Evolutionary conservation across 179 eudicot species (phyloP), one percentile per base, ranked within the genome.

Genomic region (Kewa caespitosa): DNA sequence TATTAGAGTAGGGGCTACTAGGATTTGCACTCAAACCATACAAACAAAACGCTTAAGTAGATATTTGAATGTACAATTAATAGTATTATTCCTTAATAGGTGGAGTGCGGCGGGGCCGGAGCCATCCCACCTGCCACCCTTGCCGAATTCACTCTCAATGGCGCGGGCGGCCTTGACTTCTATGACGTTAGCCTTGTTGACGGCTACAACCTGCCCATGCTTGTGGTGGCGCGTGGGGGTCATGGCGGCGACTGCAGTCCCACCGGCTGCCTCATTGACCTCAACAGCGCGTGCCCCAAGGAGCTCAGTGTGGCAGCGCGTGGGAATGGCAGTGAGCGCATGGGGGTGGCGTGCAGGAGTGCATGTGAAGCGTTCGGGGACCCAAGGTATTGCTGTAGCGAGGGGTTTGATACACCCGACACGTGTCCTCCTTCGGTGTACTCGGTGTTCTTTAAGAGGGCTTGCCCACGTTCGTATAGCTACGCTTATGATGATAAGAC

Each of bases 401-500:
- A 81, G 61, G 90, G 75, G 46, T 91, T 76, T 41, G 70, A 79
- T 39, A 94, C 97, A 55, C 98, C 98, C 10, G 95, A 90, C 41
- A 89, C 93, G 61, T 94, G 98, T 82, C 81, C 66, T 0, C 97
- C 98, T 4, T 89, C 97, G 25, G 85, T 50, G 46, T 94, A 86
- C 79, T 90, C 98, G 38, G 18, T 10, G 78, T 86, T 74, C 57
- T 94, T 94, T 41, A 94, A 94, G 86, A 76, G 84, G 68, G 92
- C 89, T 34, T 92, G 98, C 50, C 98, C 98, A 2, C 83, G 98
- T 7, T 80, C 97, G 17, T 94, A 94, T 65, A 94, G 98, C 77
- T 94, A 92, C 36, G 98, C 98, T 13, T 94, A 94, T 69, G 98
- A 94, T 85, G 98, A 94, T 69, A 88, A 85, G 85, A 94, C 98